A percentile compares a stretch with the other conserved stretches of the same genome.
phyloP scores from a whole-genome alignment of 345 rosid species.

The Litchi chinensis region DNA sequence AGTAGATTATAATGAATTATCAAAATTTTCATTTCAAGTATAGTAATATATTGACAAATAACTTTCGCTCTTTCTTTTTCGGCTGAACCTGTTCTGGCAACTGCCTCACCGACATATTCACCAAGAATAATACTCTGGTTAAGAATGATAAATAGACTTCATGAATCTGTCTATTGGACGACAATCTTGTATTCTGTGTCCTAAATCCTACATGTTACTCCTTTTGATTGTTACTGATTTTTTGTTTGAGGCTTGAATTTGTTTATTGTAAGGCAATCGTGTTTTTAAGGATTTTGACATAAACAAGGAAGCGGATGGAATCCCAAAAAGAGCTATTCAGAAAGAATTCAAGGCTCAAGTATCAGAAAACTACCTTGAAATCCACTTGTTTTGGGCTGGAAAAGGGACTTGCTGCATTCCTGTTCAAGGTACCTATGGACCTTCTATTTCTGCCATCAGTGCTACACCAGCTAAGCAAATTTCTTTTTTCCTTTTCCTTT shows the following conservation, averaged over 20 bases:
- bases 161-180: background rate
- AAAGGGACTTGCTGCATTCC: slow-evolving; percentile 45
- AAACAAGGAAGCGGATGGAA: slow-evolving; percentile 36
- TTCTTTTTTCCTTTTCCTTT: background rate
- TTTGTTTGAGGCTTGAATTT: background rate
- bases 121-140: too few species aligned
- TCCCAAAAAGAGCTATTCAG: slow-evolving; percentile 28
- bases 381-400: slow-evolving; percentile 50
- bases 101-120: background rate
- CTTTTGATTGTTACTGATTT: background rate
- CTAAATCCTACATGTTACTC: background rate
- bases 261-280: slow-evolving; percentile 44
- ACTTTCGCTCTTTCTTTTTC: background rate
- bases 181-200: background rate
- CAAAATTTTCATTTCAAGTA: too few species aligned
- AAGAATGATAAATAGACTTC: background rate
- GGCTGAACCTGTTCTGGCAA: background rate
- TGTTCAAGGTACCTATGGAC: slow-evolving; percentile 40
- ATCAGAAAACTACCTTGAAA: slow-evolving; percentile 39
- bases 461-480: slow-evolving; percentile 55
- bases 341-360: slow-evolving; percentile 28
- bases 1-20: background rate
- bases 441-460: slow-evolving; percentile 55
- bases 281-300: slow-evolving; percentile 55
- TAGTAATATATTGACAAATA: background rate